These are phyloP conservation scores for Suhomyces terraborum DNA, from an alignment of 1,139 yeast genomes.

Conservation along the genomic window DNA sequence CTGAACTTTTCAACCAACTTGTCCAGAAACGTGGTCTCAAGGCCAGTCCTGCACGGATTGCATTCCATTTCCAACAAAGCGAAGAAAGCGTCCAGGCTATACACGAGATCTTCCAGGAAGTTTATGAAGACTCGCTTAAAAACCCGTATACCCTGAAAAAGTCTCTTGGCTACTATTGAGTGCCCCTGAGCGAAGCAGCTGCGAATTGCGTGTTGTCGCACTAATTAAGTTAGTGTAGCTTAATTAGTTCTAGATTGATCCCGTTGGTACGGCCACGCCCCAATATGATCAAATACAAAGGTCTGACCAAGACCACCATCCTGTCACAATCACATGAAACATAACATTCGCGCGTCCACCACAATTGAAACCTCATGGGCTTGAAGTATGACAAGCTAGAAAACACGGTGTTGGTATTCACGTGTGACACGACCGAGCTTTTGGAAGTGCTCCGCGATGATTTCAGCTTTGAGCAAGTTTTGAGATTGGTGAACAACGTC, in stretches of 20 bases:
- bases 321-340: too few species aligned
- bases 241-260: not conserved
- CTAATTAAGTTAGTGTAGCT: too few species aligned
- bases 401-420: constrained; percentile 16
- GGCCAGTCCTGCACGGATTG: constrained; percentile 32
- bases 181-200: not conserved
- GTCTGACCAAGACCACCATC: too few species aligned
- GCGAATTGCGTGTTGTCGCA: too few species aligned
- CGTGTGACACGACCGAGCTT: constrained; percentile 22
- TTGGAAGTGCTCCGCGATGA: constrained; percentile 31
- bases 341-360: too few species aligned
- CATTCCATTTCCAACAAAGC: constrained; percentile 44
- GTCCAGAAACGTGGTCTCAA: constrained; percentile 54
- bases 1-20: constrained; percentile 53
- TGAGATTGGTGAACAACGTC: constrained; percentile 43
- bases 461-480: constrained; percentile 32
- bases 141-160: constrained; percentile 26
- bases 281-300: too few species aligned
- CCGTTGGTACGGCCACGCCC: constrained; percentile 4
- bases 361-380: not conserved
- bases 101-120: constrained; percentile 33
- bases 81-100: constrained; percentile 34
- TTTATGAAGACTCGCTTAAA: constrained; percentile 31
- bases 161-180: constrained; percentile 12
- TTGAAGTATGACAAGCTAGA: not conserved